phyloP scores from a whole-genome alignment of 805 yeast genomes.

The Wickerhamomyces chambardii region DNA sequence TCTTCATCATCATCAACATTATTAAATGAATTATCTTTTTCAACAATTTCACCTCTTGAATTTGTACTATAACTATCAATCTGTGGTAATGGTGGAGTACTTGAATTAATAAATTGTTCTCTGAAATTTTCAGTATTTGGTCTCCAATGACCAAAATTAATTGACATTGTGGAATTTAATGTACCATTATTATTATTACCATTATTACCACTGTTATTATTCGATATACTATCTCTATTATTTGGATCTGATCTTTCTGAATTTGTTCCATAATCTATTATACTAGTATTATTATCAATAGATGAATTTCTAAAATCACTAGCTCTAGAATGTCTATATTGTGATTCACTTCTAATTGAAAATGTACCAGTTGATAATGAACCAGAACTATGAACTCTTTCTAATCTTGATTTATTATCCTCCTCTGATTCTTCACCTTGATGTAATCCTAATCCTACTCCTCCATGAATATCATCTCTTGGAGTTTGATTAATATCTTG shows the following conservation, averaged over 20 bases:
- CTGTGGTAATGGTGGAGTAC: conserved; percentile 18
- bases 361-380: conserved; percentile 22
- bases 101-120: conserved; percentile 36
- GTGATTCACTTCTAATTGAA: conserved; percentile 17
- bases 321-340: conserved; percentile 13
- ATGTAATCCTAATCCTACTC: too few species aligned
- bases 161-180: conserved; percentile 19
- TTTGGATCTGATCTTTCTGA: neutral
- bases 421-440: too few species aligned
- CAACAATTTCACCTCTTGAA: conserved; percentile 18
- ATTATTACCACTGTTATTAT: too few species aligned
- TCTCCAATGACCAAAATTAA: conserved; percentile 48
- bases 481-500: neutral
- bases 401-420: too few species aligned
- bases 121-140: conserved; percentile 45
- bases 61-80: conserved; percentile 21
- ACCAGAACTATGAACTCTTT: conserved; percentile 13
- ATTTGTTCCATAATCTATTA: too few species aligned
- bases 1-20: conserved; percentile 4
- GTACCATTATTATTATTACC: neutral
- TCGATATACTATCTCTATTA: neutral
- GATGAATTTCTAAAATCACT: conserved; percentile 15
- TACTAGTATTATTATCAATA: too few species aligned
- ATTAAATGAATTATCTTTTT: conserved; percentile 7
- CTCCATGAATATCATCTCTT: too few species aligned